phyloP scores from a whole-genome alignment of 202 grass and related monocot genomes.

The Dendrocalamus latiflorus region DNA sequence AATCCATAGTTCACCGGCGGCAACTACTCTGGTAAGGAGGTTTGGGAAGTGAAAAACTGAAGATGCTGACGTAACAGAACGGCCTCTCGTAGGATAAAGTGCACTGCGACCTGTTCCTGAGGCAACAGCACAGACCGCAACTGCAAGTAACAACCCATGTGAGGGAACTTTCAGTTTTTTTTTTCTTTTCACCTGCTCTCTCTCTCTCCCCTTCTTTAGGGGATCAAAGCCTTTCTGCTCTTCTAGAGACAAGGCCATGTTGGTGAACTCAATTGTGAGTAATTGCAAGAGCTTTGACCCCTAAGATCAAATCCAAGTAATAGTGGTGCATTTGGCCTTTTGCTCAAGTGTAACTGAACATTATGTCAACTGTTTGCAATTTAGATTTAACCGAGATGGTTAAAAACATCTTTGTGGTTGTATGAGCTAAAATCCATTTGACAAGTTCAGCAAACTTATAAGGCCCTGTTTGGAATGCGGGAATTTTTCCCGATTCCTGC shows the following conservation, averaged over 20 bases:
- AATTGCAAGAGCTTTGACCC: background rate
- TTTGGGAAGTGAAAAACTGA: background rate
- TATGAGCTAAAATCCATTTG: background rate
- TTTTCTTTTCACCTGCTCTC: background rate
- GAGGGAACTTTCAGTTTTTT: constrained; percentile 20
- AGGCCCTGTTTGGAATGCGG: too few species aligned
- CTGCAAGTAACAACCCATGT: constrained; percentile 57
- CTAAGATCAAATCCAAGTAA: background rate
- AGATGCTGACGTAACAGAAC: constrained; percentile 22
- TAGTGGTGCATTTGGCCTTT: background rate
- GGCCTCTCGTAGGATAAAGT: constrained; percentile 34
- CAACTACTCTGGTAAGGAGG: background rate
- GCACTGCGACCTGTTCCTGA: constrained; percentile 33
- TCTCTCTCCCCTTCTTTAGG: background rate
- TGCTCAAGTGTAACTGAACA: background rate
- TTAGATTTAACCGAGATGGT: background rate
- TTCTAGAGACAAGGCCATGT: constrained; percentile 14
- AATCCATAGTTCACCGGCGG: too few species aligned
- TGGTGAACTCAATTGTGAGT: constrained; percentile 19
- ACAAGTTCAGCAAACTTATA: background rate
- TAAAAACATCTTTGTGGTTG: background rate
- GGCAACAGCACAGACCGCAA: constrained; percentile 27
- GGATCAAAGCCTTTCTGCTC: background rate
- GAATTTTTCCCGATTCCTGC: too few species aligned
- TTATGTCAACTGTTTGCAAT: background rate